phyloP scores from a whole-genome alignment of 495 filamentous ascomycete species.

The Cercophora scortea region DNA sequence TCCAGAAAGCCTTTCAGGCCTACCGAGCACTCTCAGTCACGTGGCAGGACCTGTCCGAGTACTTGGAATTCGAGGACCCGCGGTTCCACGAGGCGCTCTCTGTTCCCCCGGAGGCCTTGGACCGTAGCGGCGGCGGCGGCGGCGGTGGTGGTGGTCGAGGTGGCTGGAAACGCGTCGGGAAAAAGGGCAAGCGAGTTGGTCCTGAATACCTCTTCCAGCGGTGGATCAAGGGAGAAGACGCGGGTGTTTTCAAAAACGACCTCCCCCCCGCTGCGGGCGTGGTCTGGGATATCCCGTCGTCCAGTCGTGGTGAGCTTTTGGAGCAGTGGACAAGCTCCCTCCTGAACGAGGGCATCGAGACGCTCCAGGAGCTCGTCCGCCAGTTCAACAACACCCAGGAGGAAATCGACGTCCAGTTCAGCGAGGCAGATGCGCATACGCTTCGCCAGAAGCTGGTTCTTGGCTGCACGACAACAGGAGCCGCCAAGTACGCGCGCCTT shows the following conservation, averaged over 20 bases:
- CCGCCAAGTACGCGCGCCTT: constrained; percentile 52
- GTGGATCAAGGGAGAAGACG: constrained; percentile 46
- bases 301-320: constrained; percentile 26
- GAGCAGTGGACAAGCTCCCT: constrained; percentile 44
- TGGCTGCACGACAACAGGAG: constrained; percentile 67
- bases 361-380: constrained; percentile 25
- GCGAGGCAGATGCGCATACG: constrained; percentile 36
- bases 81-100: constrained; percentile 51
- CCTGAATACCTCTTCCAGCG: constrained; percentile 46
- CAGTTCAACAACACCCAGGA: constrained; percentile 38
- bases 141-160: constrained; percentile 11
- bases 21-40: neutral
- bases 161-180: constrained; percentile 35
- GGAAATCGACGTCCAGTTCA: constrained; percentile 30
- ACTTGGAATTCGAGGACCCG: constrained; percentile 54
- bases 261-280: constrained; percentile 12
- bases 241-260: constrained; percentile 33
- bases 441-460: constrained; percentile 56
- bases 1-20: constrained; percentile 7
- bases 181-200: constrained; percentile 35
- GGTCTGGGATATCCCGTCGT: constrained; percentile 47
- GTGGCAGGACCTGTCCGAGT: constrained; percentile 44
- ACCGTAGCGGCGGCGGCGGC: neutral
- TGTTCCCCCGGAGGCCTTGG: constrained; percentile 24
- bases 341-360: constrained; percentile 37